These are phyloP conservation scores for Blastocystis sp. DNA, from an alignment of 352 stramenopile genomes.

Conservation along the genomic window DNA sequence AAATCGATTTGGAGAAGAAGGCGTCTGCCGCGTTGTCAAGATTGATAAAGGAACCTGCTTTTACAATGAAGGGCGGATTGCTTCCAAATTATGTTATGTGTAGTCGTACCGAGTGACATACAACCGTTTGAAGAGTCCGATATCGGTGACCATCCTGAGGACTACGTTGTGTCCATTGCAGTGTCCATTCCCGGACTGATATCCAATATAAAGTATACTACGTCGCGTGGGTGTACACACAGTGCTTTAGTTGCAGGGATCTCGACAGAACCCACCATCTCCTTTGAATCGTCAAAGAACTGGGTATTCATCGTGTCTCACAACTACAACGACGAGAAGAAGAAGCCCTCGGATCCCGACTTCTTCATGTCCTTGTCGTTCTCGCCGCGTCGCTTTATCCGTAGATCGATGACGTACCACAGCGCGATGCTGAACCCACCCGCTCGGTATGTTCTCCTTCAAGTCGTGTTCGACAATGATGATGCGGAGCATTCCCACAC, in stretches of 20 bases:
- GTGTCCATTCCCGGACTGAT: slow-evolving; percentile 22
- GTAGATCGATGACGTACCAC: background rate
- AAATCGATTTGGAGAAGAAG: slow-evolving; percentile 35
- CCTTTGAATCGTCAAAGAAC: background rate
- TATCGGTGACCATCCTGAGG: slow-evolving; percentile 41
- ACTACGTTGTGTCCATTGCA: slow-evolving; percentile 18
- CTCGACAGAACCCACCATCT: background rate
- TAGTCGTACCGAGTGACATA: slow-evolving; percentile 7
- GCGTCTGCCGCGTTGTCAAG: background rate
- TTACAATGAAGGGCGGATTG: background rate
- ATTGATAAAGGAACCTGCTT: background rate
- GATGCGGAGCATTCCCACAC: slow-evolving; percentile 32
- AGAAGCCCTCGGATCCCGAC: slow-evolving; percentile 9
- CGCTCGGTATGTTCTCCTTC: slow-evolving; percentile 11
- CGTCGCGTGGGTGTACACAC: background rate
- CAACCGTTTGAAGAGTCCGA: background rate
- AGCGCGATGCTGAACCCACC: background rate
- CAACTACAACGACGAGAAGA: slow-evolving; percentile 29
- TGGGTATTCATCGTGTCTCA: slow-evolving; percentile 46
- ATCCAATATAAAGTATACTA: background rate
- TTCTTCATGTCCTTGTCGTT: slow-evolving; percentile 42
- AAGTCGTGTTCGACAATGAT: slow-evolving; percentile 21
- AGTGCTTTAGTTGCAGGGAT: background rate
- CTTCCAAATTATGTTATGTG: background rate
- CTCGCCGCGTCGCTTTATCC: background rate